Percentiles rank a stretch among this genome's conserved stretches.
phyloP scores from a whole-genome alignment of 2,329 filamentous ascomycete species.

The Gnomoniopsis smithogilvyi region DNA sequence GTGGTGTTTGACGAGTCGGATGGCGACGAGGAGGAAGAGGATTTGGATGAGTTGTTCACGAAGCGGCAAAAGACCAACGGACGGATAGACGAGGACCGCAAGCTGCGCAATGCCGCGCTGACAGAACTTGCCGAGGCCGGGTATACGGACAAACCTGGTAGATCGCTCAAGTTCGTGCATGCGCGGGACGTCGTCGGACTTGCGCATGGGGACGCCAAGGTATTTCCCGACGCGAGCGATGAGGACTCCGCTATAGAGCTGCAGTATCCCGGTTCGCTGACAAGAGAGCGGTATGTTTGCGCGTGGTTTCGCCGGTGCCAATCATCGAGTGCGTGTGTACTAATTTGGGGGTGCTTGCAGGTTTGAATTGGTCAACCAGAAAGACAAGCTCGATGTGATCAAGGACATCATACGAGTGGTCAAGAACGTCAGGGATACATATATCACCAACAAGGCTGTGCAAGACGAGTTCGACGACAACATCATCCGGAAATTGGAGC shows the following conservation, averaged over 20 bases:
- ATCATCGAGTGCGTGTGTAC: neutral
- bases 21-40: slow-evolving; percentile 48
- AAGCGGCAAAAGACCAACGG: slow-evolving; percentile 43
- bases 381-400: slow-evolving; percentile 74
- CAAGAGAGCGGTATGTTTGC: slow-evolving; percentile 28
- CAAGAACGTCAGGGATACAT: slow-evolving; percentile 68
- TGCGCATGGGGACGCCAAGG: slow-evolving; percentile 47
- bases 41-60: slow-evolving; percentile 44
- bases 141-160: slow-evolving; percentile 34
- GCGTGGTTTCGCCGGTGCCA: no score
- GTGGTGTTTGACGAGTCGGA: slow-evolving; percentile 50
- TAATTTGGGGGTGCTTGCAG: slow-evolving; percentile 30
- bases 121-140: slow-evolving; percentile 16
- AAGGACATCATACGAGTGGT: slow-evolving; percentile 71
- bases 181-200: slow-evolving; percentile 54
- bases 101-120: slow-evolving; percentile 38
- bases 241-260: slow-evolving; percentile 63
- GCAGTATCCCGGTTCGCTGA: slow-evolving; percentile 71
- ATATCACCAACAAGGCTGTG: slow-evolving; percentile 69
- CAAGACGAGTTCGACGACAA: slow-evolving; percentile 57
- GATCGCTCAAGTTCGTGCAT: slow-evolving; percentile 51
- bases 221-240: slow-evolving; percentile 41
- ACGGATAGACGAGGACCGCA: slow-evolving; percentile 43
- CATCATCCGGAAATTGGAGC: slow-evolving; percentile 74
- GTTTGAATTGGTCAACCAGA: slow-evolving; percentile 74